phyloP scores from a whole-genome alignment of 345 rosid species.

The Eucalyptus curtisii region DNA sequence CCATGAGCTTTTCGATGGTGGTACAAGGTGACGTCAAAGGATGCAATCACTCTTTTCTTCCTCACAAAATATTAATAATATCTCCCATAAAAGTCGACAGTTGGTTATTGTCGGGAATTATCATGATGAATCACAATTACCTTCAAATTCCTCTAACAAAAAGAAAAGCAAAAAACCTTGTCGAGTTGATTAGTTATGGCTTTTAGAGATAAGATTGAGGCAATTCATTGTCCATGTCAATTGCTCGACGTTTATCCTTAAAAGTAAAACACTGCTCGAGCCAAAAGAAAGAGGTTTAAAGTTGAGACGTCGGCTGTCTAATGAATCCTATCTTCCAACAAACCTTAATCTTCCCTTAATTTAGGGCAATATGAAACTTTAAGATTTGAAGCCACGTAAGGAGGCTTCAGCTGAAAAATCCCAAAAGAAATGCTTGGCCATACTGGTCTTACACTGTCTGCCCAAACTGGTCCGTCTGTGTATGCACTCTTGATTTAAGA shows the following conservation, averaged over 20 bases:
- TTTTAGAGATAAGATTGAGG: neutral
- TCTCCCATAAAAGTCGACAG: no score
- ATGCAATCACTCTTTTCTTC: neutral
- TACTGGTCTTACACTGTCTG: neutral
- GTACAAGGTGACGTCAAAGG: neutral
- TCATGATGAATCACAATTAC: neutral
- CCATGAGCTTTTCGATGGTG: neutral
- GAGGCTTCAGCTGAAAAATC: neutral
- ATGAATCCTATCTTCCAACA: neutral
- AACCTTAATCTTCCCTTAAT: neutral
- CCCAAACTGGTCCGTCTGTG: neutral
- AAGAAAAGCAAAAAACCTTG: neutral
- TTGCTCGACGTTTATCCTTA: neutral
- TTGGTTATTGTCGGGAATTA: neutral
- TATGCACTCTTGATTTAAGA: neutral
- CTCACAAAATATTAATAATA: neutral
- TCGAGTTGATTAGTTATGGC: neutral
- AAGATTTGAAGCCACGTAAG: neutral
- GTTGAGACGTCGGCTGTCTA: neutral
- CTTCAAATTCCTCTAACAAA: neutral
- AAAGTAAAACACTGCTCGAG: neutral
- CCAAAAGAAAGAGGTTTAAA: neutral
- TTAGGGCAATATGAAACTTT: neutral
- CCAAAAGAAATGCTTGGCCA: neutral
- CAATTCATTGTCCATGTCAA: fast-evolving